phyloP scores from a whole-genome alignment of 2,329 filamentous ascomycete genomes.

The Ceratocystis harringtonii region DNA sequence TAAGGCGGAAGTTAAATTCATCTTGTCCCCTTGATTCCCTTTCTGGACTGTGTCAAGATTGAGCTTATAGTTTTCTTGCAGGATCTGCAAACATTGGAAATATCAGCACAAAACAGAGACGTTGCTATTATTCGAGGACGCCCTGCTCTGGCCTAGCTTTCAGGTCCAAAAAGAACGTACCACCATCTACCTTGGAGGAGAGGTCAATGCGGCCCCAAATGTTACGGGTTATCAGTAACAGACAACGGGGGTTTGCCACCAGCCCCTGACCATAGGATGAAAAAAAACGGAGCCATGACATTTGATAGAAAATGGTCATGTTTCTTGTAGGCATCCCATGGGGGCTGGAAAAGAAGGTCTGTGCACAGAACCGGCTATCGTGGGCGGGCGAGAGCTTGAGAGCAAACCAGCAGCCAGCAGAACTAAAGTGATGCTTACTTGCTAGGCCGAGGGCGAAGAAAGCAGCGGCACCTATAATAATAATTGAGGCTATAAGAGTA shows the following conservation, averaged over 20 bases:
- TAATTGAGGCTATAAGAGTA: too few species aligned
- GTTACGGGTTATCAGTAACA: neutral
- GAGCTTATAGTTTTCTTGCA: neutral
- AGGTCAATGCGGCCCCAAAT: neutral
- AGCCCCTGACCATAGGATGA: neutral
- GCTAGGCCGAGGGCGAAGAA: too few species aligned
- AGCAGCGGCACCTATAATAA: too few species aligned
- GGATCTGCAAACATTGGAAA: neutral
- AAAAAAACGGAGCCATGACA: slow-evolving; percentile 1
- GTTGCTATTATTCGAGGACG: neutral
- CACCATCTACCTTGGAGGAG: neutral
- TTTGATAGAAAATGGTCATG: neutral
- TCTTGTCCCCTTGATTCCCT: neutral
- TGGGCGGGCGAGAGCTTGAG: too few species aligned
- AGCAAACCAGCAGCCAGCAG: too few species aligned
- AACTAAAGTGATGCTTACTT: too few species aligned
- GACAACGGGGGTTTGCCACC: neutral
- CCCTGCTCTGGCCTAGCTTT: neutral
- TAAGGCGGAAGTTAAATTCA: neutral
- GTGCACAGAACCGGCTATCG: neutral
- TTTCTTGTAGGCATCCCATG: slow-evolving; percentile 2
- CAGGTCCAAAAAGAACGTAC: neutral
- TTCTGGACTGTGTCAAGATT: neutral
- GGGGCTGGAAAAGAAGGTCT: slow-evolving; percentile 1
- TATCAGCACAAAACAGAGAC: neutral